Evolutionary conservation across 2,329 filamentous ascomycete species (phyloP).

Genomic region (Colletotrichum sublineola): DNA sequence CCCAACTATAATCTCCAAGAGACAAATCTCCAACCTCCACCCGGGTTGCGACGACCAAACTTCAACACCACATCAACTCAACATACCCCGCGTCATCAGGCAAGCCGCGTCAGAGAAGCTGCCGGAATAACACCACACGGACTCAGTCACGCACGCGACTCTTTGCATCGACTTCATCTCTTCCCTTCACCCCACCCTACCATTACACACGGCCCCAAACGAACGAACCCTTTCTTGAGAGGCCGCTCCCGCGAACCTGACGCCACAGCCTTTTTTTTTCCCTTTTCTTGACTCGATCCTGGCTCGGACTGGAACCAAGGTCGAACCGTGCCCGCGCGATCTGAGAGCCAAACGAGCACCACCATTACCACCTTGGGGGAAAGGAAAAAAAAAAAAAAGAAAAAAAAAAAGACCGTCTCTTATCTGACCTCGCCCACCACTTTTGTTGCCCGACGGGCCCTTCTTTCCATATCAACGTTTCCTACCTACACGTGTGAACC

Average conservation of each 20-base stretch:
- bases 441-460: not conserved
- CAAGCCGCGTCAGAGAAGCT: not conserved
- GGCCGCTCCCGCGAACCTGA: slow-evolving; percentile 11
- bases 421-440: slow-evolving; percentile 14
- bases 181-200: not conserved
- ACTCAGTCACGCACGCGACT: not conserved
- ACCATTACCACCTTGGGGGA: not conserved
- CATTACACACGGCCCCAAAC: slow-evolving; percentile 23
- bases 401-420: not conserved
- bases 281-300: slow-evolving; percentile 1
- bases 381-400: not conserved
- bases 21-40: not conserved
- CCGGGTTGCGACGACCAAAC: not conserved
- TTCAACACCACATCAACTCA: not conserved
- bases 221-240: slow-evolving; percentile 31
- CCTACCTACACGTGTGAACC: not conserved
- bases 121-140: not conserved
- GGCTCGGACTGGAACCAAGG: slow-evolving; percentile 27
- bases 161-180: not conserved
- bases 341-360: slow-evolving; percentile 30
- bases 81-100: not conserved
- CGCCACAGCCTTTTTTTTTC: slow-evolving; percentile 12
- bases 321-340: slow-evolving; percentile 38
- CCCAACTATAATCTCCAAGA: not conserved
- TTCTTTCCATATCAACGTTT: not conserved